These are phyloP conservation scores for Iberis pinnata DNA, from an alignment of 345 rosid genomes.

Conservation along the genomic window DNA sequence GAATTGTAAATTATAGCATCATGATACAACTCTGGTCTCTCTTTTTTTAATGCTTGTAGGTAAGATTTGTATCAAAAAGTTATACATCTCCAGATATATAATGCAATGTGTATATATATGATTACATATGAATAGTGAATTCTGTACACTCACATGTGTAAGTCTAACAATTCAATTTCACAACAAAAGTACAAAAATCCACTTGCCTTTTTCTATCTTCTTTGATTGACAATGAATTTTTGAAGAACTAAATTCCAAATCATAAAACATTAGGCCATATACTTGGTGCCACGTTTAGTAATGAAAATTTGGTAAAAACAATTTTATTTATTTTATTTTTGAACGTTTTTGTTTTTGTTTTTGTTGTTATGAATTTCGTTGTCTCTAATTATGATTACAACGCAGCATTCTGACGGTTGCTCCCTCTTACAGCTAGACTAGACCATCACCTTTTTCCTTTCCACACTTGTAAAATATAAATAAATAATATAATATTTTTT, in stretches of 20 bases:
- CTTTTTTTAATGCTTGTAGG: too few relatives aligned
- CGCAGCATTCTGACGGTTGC: constrained; percentile 33
- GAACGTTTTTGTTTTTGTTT: too few relatives aligned
- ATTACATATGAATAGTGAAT: constrained; percentile 21
- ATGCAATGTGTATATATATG: background rate
- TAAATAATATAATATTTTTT: background rate
- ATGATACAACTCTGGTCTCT: too few relatives aligned
- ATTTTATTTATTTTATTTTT: background rate
- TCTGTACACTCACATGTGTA: constrained; percentile 25
- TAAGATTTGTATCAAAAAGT: constrained; percentile 7
- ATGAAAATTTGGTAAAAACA: constrained; percentile 3
- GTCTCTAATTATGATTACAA: constrained; percentile 34
- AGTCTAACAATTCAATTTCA: constrained; percentile 21
- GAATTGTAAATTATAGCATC: too few relatives aligned
- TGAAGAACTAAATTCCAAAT: constrained; percentile 27
- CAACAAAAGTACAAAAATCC: constrained; percentile 25
- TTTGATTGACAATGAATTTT: constrained; percentile 15
- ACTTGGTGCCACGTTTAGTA: background rate
- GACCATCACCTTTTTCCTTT: constrained; percentile 15
- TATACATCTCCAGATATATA: constrained; percentile 16
- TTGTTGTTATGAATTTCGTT: constrained; percentile 24
- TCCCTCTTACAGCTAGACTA: constrained; percentile 33
- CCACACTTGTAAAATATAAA: background rate
- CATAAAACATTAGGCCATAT: constrained; percentile 15
- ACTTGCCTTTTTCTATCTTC: constrained; percentile 21